Percentiles rank a stretch among this genome's conserved stretches.
Conservation (phyloP, 1,139 yeast species). For the Spathaspora sp. region DNA sequence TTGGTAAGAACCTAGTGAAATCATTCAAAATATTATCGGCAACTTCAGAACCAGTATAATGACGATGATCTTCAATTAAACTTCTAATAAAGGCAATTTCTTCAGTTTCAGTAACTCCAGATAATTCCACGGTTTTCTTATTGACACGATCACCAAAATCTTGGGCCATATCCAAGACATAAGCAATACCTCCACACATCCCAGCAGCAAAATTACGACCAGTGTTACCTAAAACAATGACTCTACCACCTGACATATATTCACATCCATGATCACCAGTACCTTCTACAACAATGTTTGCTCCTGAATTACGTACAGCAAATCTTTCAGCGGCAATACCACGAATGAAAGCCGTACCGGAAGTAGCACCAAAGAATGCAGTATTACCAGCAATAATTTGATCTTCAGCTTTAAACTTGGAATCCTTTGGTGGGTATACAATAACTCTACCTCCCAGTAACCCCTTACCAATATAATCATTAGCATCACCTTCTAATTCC, state of each 20-base stretch:
- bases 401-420: conserved; percentile 89
- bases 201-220: conserved; percentile 98
- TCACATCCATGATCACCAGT: conserved; percentile 99
- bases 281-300: conserved; percentile 94
- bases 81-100: conserved; percentile 96
- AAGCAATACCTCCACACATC: conserved; percentile 99
- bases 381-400: conserved; percentile 97
- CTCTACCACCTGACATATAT: conserved; percentile 99
- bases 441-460: conserved; percentile 92
- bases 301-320: conserved; percentile 98
- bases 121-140: conserved; percentile 76
- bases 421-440: conserved; percentile 85
- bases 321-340: conserved; percentile 99
- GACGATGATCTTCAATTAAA: conserved; percentile 91
- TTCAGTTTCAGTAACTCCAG: conserved; percentile 75
- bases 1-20: conserved; percentile 84
- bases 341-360: conserved; percentile 89
- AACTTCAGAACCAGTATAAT: conserved; percentile 88
- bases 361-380: conserved; percentile 96
- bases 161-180: conserved; percentile 93
- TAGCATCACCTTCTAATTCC: conserved; percentile 95
- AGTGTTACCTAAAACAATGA: conserved; percentile 85
- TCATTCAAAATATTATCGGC: conserved; percentile 81
- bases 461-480: conserved; percentile 97
- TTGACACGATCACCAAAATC: conserved; percentile 84